phyloP scores from a whole-genome alignment of 2,329 filamentous ascomycete species.

The Trichophaea hybrida region DNA sequence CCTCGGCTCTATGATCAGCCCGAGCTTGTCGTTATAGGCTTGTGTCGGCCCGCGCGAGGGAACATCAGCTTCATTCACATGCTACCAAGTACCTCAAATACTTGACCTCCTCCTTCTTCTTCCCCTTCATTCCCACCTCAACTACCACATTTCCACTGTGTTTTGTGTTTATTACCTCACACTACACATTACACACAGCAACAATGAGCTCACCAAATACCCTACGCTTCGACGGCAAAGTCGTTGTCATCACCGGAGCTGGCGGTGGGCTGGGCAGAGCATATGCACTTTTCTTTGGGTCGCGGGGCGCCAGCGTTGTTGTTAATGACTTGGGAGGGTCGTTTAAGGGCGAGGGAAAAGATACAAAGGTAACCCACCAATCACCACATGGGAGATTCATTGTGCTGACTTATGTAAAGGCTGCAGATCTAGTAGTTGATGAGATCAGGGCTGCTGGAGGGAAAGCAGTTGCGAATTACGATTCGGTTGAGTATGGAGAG shows the following conservation, averaged over 20 bases:
- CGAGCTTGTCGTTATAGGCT: not conserved
- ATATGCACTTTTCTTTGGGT: conserved; percentile 80
- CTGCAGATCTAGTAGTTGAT: conserved; percentile 67
- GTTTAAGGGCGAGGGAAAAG: conserved; percentile 82
- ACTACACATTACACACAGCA: not conserved
- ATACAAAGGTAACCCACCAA: conserved; percentile 52
- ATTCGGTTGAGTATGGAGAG: conserved; percentile 84
- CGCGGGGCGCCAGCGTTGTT: conserved; percentile 81
- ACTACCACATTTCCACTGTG: conserved; percentile 12
- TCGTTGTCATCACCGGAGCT: conserved; percentile 75
- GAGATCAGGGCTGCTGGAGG: conserved; percentile 78
- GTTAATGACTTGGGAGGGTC: conserved; percentile 92
- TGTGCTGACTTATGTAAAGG: conserved; percentile 36
- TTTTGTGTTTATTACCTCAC: not conserved
- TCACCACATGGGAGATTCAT: not conserved
- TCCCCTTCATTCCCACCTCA: not conserved
- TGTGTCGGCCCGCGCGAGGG: not conserved
- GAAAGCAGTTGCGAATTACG: conserved; percentile 95
- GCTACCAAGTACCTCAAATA: not conserved
- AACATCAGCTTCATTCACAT: too few relatives aligned
- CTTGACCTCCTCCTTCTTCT: conserved; percentile 46
- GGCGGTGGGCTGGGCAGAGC: conserved; percentile 69
- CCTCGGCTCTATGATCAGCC: not conserved
- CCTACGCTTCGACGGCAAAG: conserved; percentile 75
- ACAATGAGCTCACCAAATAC: conserved; percentile 33